A percentile compares a stretch with the other conserved stretches of the same genome.
Evolutionary conservation across 2,329 filamentous ascomycete species (phyloP).

Genomic region (Cordyceps javanica): DNA sequence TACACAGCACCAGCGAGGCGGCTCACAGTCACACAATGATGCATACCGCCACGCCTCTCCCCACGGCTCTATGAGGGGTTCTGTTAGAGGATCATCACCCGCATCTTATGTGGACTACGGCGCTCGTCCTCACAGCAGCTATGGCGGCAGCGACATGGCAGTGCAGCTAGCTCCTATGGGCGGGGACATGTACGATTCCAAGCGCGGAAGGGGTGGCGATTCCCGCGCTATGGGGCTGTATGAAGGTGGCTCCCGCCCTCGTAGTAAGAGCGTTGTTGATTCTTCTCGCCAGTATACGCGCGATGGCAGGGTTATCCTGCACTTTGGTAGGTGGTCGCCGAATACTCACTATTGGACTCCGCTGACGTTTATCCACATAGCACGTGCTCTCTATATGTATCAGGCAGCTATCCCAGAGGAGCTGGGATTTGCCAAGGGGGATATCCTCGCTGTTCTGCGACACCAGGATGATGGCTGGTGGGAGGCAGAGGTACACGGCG

Average conservation of each 20-base stretch:
- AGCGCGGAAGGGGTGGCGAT: constrained; percentile 44
- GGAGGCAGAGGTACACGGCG: constrained; percentile 87
- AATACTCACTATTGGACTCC: not conserved
- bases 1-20: constrained; percentile 30
- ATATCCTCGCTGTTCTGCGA: constrained; percentile 79
- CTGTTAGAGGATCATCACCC: constrained; percentile 42
- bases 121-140: constrained; percentile 45
- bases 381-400: constrained; percentile 90
- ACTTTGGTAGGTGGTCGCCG: constrained; percentile 70
- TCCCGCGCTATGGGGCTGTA: constrained; percentile 51
- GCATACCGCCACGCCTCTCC: constrained; percentile 49
- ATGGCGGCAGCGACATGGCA: constrained; percentile 53
- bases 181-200: constrained; percentile 54
- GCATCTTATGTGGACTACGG: constrained; percentile 41
- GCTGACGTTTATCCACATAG: constrained; percentile 41
- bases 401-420: constrained; percentile 93
- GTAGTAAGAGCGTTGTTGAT: constrained; percentile 85
- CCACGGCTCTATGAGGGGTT: constrained; percentile 38
- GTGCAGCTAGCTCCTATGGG: constrained; percentile 57
- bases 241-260: constrained; percentile 46
- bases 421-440: constrained; percentile 85
- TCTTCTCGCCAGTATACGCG: constrained; percentile 73
- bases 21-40: constrained; percentile 32
- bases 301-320: constrained; percentile 81
- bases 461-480: constrained; percentile 99